Base-by-base conservation (phyloP, 2,329 filamentous ascomycete genomes). In the Colletotrichum sp. region DNA sequence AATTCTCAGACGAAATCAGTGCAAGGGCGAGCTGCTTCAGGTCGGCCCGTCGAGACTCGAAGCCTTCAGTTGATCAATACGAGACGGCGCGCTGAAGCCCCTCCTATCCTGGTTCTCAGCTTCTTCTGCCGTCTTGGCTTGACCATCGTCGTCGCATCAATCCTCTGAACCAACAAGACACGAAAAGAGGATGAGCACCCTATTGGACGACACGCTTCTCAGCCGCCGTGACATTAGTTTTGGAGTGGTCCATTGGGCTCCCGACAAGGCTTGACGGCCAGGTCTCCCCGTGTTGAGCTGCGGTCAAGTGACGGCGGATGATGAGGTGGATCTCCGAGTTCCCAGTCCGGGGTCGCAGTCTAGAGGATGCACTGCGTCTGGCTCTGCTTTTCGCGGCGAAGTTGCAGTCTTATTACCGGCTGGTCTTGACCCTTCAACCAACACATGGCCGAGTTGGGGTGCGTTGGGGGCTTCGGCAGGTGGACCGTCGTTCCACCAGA, bases 401-500 rank as follows among this genome's bases (percentile, higher is more conserved):
- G 9, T 9, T 28, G 28, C 4, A 14, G 34, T 9, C 6, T 61
- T 8, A 28, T 18, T 28, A 16, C n/a, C 32, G 13, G 12, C 32
- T 28, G 16, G 32, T 55, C 14, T 21, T 30, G 38, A 24, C 18
- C n/a, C 24, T 30, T 64, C 30, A 18, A 56, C 38, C 56, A 73
- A 69, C 55, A 34, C 7, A 26, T 14, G 6, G 36, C 38, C 24
- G n/a, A 52, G 21, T 28, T 12, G 36, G 30, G 24, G 14, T 16
- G 28, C n/a, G 43, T 62, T 66, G 48, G 59, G 38, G 65, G 36
- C 52, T 65, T 74, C 65, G 61, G 74, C 36, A 62, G 48, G 48
- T 73, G 71, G 74, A 62, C 65, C 74, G 74, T 61, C 18, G 24
- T 76, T 74, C 71, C 74, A 76, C 28, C 14, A 28, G 28, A 55